Evolutionary conservation across 805 yeast genomes (phyloP).

Genomic region (Ogataea zsoltii): DNA sequence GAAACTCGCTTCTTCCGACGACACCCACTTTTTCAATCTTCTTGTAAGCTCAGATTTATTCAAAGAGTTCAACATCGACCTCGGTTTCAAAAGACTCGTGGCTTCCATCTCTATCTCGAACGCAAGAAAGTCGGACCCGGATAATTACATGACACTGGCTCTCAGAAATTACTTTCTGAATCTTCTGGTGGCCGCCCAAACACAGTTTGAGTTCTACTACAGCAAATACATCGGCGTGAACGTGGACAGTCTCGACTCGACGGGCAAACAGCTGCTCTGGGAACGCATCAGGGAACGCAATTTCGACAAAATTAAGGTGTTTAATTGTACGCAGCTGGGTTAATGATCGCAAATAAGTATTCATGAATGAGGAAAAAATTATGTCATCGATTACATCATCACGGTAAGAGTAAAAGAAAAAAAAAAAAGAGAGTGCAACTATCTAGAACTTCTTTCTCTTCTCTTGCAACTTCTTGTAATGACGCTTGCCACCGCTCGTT

Average conservation of each 20-base stretch:
- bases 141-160: conserved; percentile 43
- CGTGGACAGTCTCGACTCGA: conserved; percentile 36
- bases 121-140: conserved; percentile 40
- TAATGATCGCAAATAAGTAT: background rate
- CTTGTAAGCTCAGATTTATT: conserved; percentile 45
- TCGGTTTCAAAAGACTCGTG: conserved; percentile 44
- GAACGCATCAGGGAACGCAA: conserved; percentile 52
- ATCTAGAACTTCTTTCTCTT: conserved; percentile 53
- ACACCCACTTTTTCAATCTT: conserved; percentile 35
- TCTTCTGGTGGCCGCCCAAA: conserved; percentile 55
- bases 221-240: conserved; percentile 27
- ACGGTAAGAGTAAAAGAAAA: background rate
- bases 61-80: conserved; percentile 48
- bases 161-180: conserved; percentile 52
- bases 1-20: conserved; percentile 9
- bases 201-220: conserved; percentile 49
- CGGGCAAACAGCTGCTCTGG: conserved; percentile 48
- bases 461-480: conserved; percentile 61
- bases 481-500: conserved; percentile 63
- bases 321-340: conserved; percentile 14
- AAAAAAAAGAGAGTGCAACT: no score
- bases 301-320: conserved; percentile 44
- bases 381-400: background rate
- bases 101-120: conserved; percentile 52
- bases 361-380: no score